Conservation (phyloP, 164 flowering plant species). For the Protea cynaroides region DNA sequence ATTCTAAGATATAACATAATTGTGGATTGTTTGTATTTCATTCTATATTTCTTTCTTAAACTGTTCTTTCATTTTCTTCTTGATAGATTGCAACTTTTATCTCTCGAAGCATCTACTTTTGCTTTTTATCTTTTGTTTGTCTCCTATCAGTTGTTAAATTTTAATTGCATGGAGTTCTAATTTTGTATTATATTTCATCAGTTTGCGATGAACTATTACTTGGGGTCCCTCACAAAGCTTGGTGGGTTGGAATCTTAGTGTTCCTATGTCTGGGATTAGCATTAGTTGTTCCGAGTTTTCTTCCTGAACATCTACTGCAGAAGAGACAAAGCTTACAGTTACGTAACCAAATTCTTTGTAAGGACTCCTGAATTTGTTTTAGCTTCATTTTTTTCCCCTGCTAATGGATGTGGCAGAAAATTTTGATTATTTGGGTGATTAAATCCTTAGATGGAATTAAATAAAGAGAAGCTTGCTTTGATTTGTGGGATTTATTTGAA, state of each 20-base stretch:
- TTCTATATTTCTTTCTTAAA: too few species aligned
- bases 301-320: slow-evolving; percentile 49
- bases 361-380: slow-evolving; percentile 2
- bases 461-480: background rate
- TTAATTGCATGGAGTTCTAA: background rate
- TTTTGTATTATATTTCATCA: slow-evolving; percentile 17
- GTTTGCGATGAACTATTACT: slow-evolving; percentile 82
- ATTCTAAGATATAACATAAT: too few species aligned
- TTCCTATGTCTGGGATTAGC: slow-evolving; percentile 62
- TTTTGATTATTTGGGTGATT: background rate
- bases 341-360: slow-evolving; percentile 1
- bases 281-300: slow-evolving; percentile 48
- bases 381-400: background rate
- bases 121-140: background rate
- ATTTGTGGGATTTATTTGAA: background rate
- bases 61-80: background rate
- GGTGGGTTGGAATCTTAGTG: slow-evolving; percentile 64
- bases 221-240: slow-evolving; percentile 75
- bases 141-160: background rate
- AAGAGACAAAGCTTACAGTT: slow-evolving; percentile 13
- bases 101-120: too few species aligned
- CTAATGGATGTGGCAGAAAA: background rate
- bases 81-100: too few species aligned
- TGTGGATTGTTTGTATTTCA: too few species aligned
- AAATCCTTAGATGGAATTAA: background rate